Evolutionary conservation across 768 basidiomycete species (phyloP).

Genomic region (Epithele typhae): DNA sequence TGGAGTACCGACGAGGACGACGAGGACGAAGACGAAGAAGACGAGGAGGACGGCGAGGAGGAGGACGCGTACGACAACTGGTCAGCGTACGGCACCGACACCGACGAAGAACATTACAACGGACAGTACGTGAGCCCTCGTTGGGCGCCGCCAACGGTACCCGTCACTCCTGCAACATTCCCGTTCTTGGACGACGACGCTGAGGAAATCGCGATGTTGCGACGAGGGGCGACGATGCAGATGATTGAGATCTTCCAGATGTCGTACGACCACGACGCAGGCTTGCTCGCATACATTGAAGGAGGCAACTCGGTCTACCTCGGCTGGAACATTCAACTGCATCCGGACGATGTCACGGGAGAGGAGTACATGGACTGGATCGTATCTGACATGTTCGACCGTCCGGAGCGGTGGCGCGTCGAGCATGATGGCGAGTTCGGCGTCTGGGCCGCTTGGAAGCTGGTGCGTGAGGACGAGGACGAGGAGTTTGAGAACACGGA

Average conservation of each 20-base stretch:
- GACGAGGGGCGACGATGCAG: constrained; percentile 53
- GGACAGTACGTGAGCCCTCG: constrained; percentile 41
- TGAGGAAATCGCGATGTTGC: constrained; percentile 40
- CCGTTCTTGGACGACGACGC: constrained; percentile 29
- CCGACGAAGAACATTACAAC: constrained; percentile 28
- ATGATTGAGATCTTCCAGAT: constrained; percentile 58
- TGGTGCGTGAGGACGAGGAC: constrained; percentile 33
- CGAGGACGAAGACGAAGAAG: constrained; percentile 27
- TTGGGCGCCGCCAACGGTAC: constrained; percentile 55
- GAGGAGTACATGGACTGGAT: constrained; percentile 37
- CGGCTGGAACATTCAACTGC: constrained; percentile 64
- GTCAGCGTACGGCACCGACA: constrained; percentile 23
- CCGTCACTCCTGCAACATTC: constrained; percentile 32
- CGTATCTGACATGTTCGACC: constrained; percentile 34
- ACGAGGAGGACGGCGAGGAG: constrained; percentile 29
- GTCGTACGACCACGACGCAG: constrained; percentile 49
- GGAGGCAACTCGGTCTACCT: constrained; percentile 46
- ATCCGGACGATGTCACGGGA: constrained; percentile 37
- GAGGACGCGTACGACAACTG: constrained; percentile 26
- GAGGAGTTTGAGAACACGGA: constrained; percentile 33
- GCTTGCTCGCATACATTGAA: constrained; percentile 42
- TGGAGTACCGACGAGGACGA: constrained; percentile 24
- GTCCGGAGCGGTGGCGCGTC: constrained; percentile 42
- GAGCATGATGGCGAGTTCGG: constrained; percentile 33
- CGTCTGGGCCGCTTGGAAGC: constrained; percentile 36